Evolutionary conservation across 345 rosid species (phyloP).

Genomic region (Turritis glabra): DNA sequence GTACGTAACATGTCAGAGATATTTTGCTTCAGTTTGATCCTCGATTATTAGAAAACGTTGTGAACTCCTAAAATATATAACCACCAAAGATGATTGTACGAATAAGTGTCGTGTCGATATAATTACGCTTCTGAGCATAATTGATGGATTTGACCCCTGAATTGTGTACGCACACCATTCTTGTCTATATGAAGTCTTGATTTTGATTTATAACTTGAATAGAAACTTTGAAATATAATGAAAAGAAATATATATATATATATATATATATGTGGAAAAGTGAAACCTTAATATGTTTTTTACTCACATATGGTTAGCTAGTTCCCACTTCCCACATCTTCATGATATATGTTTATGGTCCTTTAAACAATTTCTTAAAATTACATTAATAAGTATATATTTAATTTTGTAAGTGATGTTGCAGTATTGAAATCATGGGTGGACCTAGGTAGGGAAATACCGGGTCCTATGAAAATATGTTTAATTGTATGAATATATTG

Average conservation of each 20-base stretch:
- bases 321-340: constrained; percentile 8
- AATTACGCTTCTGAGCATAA: constrained; percentile 31
- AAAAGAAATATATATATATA: not conserved
- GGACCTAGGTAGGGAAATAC: not conserved
- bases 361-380: not conserved
- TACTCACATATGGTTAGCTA: constrained; percentile 5
- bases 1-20: constrained; percentile 28
- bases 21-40: constrained; percentile 22
- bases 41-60: constrained; percentile 12
- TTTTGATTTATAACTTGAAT: not conserved
- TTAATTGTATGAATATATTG: too few species aligned
- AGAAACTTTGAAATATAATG: not conserved
- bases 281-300: not conserved
- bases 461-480: not conserved
- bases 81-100: constrained; percentile 35
- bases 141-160: constrained; percentile 40
- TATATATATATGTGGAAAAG: not conserved
- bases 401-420: not conserved
- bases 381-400: not conserved
- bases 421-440: not conserved
- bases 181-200: constrained; percentile 23
- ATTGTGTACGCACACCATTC: constrained; percentile 24
- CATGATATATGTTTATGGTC: not conserved
- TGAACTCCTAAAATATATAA: constrained; percentile 20
- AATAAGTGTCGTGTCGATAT: constrained; percentile 36